These are phyloP conservation scores for Gloeopeniophorella convolvens DNA, from an alignment of 768 basidiomycete species.

Conservation along the genomic window DNA sequence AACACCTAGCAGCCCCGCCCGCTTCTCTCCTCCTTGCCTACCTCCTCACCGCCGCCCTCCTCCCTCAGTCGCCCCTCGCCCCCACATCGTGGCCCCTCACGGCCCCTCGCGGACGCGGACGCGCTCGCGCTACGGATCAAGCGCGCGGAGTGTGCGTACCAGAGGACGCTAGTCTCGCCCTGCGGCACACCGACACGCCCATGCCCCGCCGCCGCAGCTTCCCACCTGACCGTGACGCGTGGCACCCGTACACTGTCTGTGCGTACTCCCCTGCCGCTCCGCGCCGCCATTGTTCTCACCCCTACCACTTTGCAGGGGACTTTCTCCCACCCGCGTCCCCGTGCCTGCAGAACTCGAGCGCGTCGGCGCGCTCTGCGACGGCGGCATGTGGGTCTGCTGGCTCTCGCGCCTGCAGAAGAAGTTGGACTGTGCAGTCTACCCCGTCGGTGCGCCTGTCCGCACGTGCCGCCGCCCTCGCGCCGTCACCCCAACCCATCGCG, in stretches of 20 bases:
- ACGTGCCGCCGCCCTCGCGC: too few species aligned
- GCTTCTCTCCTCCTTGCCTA: conserved; percentile 16
- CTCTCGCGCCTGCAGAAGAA: conserved; percentile 48
- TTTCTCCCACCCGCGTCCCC: conserved; percentile 40
- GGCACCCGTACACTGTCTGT: conserved; percentile 22
- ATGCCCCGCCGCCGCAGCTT: too few species aligned
- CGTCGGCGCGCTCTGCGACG: conserved; percentile 50
- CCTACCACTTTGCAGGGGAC: conserved; percentile 30
- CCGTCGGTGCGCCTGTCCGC: conserved; percentile 49
- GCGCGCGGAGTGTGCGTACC: conserved; percentile 17
- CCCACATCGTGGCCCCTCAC: background rate
- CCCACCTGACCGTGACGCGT: conserved; percentile 19
- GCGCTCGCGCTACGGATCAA: conserved; percentile 6
- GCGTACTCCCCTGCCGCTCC: background rate
- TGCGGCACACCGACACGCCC: background rate
- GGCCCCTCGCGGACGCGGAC: background rate
- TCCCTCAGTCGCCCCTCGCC: conserved; percentile 1
- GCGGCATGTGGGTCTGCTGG: conserved; percentile 68
- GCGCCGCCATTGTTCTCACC: background rate
- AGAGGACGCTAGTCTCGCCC: conserved; percentile 2
- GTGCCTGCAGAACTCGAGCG: conserved; percentile 40
- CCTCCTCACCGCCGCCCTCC: conserved; percentile 12
- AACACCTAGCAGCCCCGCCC: conserved; percentile 6
- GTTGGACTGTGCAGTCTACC: conserved; percentile 52
- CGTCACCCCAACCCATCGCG: too few species aligned